phyloP scores from a whole-genome alignment of 192 early-diverging fungal genomes.

The Mycoemilia scoparia region DNA sequence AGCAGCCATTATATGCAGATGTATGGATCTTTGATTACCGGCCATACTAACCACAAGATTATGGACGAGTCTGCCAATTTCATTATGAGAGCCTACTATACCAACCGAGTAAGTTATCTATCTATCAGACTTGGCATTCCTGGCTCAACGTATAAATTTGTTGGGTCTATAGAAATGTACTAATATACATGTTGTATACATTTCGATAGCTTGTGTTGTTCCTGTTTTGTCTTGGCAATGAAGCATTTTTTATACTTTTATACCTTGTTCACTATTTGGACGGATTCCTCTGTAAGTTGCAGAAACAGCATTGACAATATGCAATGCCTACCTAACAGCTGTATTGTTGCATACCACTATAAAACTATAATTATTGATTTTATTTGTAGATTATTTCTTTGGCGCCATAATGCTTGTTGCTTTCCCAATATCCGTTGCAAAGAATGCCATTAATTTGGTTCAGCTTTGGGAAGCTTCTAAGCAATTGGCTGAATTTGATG shows the following conservation, averaged over 20 bases:
- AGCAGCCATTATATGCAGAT: slow-evolving; percentile 98
- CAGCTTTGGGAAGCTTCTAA: slow-evolving; percentile 79
- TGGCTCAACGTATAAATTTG: too few species aligned
- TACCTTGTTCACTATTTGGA: slow-evolving; percentile 44
- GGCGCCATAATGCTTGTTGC: slow-evolving; percentile 17
- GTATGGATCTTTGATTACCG: slow-evolving; percentile 76
- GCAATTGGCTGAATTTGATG: slow-evolving; percentile 52
- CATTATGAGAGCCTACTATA: slow-evolving; percentile 81
- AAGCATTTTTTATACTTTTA: slow-evolving; percentile 77
- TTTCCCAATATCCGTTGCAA: slow-evolving; percentile 61
- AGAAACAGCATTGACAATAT: slow-evolving; percentile 4
- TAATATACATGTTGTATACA: slow-evolving; percentile 10
- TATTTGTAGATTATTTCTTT: slow-evolving; percentile 4
- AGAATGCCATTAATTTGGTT: slow-evolving; percentile 86
- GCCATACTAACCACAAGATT: slow-evolving; percentile 78
- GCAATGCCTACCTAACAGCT: slow-evolving; percentile 6
- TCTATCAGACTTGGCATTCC: slow-evolving; percentile 1
- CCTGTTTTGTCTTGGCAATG: slow-evolving; percentile 76
- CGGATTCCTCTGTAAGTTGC: slow-evolving; percentile 11
- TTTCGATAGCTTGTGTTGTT: slow-evolving; percentile 84
- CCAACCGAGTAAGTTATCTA: slow-evolving; percentile 68
- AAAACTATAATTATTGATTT: too few species aligned
- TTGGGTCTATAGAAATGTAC: background rate
- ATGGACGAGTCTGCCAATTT: slow-evolving; percentile 53
- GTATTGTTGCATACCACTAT: too few species aligned